A percentile compares a stretch with the other conserved stretches of the same genome.
These are phyloP conservation scores for Zhuliangozyma blackwelliae DNA, from an alignment of 1,139 yeast species.

Conservation along the genomic window DNA sequence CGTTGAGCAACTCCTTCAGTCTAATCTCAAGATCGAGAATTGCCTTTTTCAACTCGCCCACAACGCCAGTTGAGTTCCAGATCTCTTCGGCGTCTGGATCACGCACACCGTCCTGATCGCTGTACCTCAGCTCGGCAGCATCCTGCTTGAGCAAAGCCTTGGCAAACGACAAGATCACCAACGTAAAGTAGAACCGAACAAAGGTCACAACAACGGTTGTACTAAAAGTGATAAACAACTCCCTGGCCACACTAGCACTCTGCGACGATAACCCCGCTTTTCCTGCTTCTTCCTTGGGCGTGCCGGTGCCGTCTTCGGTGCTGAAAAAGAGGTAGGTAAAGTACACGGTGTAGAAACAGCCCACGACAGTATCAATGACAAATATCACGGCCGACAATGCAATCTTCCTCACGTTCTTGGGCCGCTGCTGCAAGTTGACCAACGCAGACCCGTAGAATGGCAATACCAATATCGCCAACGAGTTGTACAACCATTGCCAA, in stretches of 20 bases:
- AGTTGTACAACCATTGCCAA: conserved; percentile 79
- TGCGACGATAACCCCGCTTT: conserved; percentile 34
- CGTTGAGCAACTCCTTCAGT: conserved; percentile 26
- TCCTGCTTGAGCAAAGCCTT: conserved; percentile 38
- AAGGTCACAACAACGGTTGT: conserved; percentile 52
- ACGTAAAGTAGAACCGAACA: conserved; percentile 61
- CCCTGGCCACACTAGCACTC: conserved; percentile 68
- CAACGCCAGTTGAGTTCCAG: conserved; percentile 16
- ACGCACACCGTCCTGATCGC: conserved; percentile 11
- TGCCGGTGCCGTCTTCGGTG: conserved; percentile 27
- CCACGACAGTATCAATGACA: conserved; percentile 61
- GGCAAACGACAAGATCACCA: conserved; percentile 61
- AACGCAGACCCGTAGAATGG: conserved; percentile 69
- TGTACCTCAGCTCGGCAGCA: conserved; percentile 17
- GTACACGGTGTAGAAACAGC: conserved; percentile 66
- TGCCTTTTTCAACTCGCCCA: conserved; percentile 19
- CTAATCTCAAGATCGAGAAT: conserved; percentile 28
- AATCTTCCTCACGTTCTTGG: conserved; percentile 36
- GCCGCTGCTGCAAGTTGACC: conserved; percentile 29
- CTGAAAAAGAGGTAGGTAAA: conserved; percentile 76
- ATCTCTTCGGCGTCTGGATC: conserved; percentile 28
- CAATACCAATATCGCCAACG: conserved; percentile 57
- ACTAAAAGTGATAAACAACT: conserved; percentile 61
- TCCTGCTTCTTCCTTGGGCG: conserved; percentile 7
- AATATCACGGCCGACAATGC: conserved; percentile 65